A percentile compares a stretch with the other conserved stretches of the same genome.
phyloP scores from a whole-genome alignment of 106 monocot species.

The Platanthera guangdongensis region DNA sequence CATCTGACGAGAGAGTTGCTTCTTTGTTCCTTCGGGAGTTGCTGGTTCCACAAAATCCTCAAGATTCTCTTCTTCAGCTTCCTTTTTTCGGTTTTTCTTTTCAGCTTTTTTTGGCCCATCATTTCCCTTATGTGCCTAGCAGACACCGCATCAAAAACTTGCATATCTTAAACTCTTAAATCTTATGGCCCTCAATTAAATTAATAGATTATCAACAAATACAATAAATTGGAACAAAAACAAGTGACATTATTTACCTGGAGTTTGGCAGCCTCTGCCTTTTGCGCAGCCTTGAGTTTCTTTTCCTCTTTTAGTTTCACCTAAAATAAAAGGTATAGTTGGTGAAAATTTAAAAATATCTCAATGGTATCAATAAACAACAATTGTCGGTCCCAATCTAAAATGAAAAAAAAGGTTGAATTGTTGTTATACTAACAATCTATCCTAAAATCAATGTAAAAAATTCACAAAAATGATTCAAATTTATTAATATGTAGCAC shows the following conservation, averaged over 20 bases:
- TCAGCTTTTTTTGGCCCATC: constrained; percentile 69
- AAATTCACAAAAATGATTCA: not conserved
- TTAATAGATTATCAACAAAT: not conserved
- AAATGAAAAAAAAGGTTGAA: not conserved
- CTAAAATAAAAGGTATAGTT: constrained; percentile 13
- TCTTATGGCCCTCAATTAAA: not conserved
- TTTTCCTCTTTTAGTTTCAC: constrained; percentile 77
- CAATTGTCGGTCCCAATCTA: not conserved
- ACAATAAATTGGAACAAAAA: not conserved
- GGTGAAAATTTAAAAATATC: not conserved
- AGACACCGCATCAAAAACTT: constrained; percentile 1
- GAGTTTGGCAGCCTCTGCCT: constrained; percentile 55
- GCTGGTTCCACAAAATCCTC: constrained; percentile 74
- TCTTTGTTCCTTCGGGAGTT: constrained; percentile 73
- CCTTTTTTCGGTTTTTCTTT: constrained; percentile 44
- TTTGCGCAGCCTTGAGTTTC: constrained; percentile 71
- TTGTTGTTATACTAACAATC: not conserved
- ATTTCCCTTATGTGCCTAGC: constrained; percentile 33
- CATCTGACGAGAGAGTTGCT: constrained; percentile 70
- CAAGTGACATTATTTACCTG: constrained; percentile 32
- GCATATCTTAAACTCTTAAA: not conserved
- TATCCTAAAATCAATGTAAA: not conserved
- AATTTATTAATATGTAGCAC: not conserved
- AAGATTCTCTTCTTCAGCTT: constrained; percentile 51
- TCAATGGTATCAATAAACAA: not conserved